These are phyloP conservation scores for Solanum sejunctum DNA, from an alignment of 257 asterid species.

Conservation along the genomic window DNA sequence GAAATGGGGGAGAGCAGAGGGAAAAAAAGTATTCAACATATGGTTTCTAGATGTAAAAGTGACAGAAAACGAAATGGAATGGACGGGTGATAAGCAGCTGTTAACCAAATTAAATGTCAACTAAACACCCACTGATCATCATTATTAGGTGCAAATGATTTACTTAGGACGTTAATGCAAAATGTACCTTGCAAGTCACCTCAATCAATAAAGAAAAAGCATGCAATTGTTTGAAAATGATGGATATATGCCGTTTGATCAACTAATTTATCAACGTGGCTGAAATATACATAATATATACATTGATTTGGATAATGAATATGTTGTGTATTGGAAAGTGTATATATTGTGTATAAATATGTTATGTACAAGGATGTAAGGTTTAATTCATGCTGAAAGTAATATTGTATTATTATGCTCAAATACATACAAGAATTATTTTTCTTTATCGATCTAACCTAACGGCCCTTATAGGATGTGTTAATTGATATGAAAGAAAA, in stretches of 20 bases:
- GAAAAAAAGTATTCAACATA: background rate
- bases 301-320: no score
- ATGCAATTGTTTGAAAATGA: background rate
- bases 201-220: background rate
- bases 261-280: background rate
- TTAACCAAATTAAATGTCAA: background rate
- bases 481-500: background rate
- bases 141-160: background rate
- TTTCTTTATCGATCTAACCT: background rate
- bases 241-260: background rate
- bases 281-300: background rate
- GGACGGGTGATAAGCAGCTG: background rate
- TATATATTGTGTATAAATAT: no score
- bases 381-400: no score
- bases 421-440: background rate
- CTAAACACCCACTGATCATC: background rate
- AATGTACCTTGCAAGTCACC: background rate
- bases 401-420: no score
- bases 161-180: background rate
- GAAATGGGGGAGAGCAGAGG: no score
- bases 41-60: background rate
- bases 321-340: no score
- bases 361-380: background rate
- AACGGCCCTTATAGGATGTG: background rate
- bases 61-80: background rate